These are phyloP conservation scores for Petunia axillaris DNA, from an alignment of 257 asterid genomes.

Conservation along the genomic window DNA sequence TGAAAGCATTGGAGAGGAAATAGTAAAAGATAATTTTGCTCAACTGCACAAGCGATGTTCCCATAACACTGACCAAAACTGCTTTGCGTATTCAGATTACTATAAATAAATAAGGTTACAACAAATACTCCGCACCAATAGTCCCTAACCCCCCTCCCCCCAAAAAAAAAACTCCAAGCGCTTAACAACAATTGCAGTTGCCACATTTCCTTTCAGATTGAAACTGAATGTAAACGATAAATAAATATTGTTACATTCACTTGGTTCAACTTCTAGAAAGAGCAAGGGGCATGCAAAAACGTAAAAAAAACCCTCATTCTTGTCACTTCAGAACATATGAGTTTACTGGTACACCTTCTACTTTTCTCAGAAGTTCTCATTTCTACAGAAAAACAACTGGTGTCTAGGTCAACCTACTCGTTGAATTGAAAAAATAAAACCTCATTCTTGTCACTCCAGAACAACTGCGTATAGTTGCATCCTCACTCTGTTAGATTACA, in stretches of 20 bases:
- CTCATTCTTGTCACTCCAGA: not conserved
- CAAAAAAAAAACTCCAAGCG: not conserved
- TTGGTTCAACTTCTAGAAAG: not conserved
- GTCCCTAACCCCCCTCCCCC: no score
- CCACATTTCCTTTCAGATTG: not conserved
- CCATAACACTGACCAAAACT: not conserved
- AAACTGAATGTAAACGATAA: not conserved
- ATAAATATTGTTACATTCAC: not conserved
- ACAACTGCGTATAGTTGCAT: not conserved
- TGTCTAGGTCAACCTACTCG: no score
- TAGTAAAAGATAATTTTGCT: conserved; percentile 7
- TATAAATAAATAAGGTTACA: not conserved
- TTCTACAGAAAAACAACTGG: no score
- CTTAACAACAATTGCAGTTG: not conserved
- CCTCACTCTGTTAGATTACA: conserved; percentile 13
- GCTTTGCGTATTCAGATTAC: not conserved
- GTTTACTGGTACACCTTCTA: no score
- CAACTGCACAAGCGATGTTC: not conserved
- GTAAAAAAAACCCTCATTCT: not conserved
- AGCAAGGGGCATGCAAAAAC: not conserved
- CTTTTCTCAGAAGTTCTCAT: no score
- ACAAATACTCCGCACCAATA: not conserved
- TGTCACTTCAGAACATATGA: not conserved
- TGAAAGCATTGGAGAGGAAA: conserved; percentile 35
- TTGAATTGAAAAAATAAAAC: not conserved